Evolutionary conservation across 768 basidiomycete species (phyloP).

Genomic region (Phanerochaete carnosa): DNA sequence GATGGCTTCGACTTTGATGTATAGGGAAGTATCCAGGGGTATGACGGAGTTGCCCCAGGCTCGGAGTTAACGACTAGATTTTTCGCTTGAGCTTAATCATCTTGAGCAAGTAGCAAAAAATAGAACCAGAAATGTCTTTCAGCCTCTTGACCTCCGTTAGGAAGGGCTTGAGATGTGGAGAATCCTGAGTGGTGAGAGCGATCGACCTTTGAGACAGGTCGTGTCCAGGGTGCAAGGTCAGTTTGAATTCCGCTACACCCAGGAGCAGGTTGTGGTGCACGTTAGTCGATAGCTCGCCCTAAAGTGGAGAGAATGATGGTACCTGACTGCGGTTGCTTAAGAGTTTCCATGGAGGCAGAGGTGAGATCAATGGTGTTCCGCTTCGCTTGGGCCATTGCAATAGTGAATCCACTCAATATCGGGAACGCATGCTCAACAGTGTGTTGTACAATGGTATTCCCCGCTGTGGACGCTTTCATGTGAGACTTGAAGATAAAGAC

Average conservation of each 20-base stretch:
- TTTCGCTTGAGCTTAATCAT: background rate
- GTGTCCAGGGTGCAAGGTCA: slow-evolving; percentile 50
- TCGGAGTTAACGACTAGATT: slow-evolving; percentile 10
- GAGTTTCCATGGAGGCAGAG: slow-evolving; percentile 21
- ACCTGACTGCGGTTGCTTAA: slow-evolving; percentile 41
- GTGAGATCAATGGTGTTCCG: slow-evolving; percentile 35
- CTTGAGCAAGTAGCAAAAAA: background rate
- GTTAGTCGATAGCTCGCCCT: background rate
- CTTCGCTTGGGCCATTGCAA: slow-evolving; percentile 55
- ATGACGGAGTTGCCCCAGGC: slow-evolving; percentile 9
- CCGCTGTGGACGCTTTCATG: slow-evolving; percentile 17
- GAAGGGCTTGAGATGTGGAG: slow-evolving; percentile 42
- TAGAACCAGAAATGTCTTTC: slow-evolving; percentile 45
- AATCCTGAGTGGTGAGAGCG: slow-evolving; percentile 45
- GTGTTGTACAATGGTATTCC: slow-evolving; percentile 43
- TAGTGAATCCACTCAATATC: slow-evolving; percentile 49
- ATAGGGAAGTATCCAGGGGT: slow-evolving; percentile 16
- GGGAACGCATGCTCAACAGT: slow-evolving; percentile 52
- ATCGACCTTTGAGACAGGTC: slow-evolving; percentile 32
- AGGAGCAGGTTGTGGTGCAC: background rate
- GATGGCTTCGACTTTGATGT: background rate
- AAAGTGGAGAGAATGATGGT: slow-evolving; percentile 12
- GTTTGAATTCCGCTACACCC: slow-evolving; percentile 37
- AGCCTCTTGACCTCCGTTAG: slow-evolving; percentile 56
- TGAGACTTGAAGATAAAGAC: slow-evolving; percentile 46